Conservation (phyloP, 2,329 filamentous ascomycete species). For the Helotiales sp. region DNA sequence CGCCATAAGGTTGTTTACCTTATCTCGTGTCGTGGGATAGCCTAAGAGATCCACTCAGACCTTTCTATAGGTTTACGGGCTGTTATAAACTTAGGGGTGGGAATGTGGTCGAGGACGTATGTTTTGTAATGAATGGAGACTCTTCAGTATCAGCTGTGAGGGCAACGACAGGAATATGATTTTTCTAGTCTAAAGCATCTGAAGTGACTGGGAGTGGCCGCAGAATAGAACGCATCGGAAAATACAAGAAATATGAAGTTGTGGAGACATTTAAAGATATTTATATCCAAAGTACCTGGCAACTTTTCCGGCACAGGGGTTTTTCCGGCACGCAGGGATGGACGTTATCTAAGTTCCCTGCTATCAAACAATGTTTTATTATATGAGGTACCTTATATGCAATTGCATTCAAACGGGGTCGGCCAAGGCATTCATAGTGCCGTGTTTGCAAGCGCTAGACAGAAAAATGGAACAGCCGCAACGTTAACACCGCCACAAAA, state of each 20-base stretch:
- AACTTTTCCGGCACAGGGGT: not conserved
- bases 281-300: not conserved
- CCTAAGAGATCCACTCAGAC: not conserved
- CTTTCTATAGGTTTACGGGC: not conserved
- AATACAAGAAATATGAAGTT: not conserved
- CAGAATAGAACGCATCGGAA: not conserved
- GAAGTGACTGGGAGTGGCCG: not conserved
- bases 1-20: constrained; percentile 12
- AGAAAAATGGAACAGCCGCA: too few relatives aligned
- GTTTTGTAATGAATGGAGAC: not conserved
- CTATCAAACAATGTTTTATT: not conserved
- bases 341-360: too few relatives aligned
- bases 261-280: not conserved
- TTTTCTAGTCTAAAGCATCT: not conserved
- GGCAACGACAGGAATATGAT: not conserved
- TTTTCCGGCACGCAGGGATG: too few relatives aligned
- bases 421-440: not conserved
- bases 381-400: not conserved
- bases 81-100: not conserved
- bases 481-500: not conserved
- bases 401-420: not conserved
- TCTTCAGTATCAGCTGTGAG: not conserved
- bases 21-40: not conserved
- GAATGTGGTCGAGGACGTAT: not conserved
- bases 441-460: not conserved